Conservation (phyloP, 1,284 basidiomycete species). For the Serendipita sp. region DNA sequence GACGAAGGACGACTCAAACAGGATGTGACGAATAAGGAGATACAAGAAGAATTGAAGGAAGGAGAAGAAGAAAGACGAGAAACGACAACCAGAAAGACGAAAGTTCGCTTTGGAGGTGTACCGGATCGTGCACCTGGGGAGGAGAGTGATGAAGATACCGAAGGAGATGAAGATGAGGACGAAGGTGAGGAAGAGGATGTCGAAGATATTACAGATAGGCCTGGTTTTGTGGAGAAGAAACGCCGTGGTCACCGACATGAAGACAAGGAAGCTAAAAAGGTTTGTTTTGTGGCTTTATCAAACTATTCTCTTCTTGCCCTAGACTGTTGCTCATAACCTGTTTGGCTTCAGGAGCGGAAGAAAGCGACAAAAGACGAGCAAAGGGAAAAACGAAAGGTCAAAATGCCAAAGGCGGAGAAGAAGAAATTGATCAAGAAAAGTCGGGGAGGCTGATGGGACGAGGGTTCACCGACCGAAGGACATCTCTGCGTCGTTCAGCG, state of each 20-base stretch:
- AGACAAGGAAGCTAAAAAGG: constrained; percentile 86
- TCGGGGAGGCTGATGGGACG: not conserved
- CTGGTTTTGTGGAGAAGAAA: constrained; percentile 33
- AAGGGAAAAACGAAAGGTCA: constrained; percentile 75
- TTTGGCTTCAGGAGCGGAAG: constrained; percentile 59
- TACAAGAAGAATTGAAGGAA: too few species aligned
- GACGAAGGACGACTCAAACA: too few species aligned
- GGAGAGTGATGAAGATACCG: constrained; percentile 25
- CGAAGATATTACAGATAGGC: constrained; percentile 17
- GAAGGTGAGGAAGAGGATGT: constrained; percentile 17
- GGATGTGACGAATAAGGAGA: too few species aligned
- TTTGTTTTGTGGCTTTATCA: constrained; percentile 20
- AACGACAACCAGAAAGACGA: not conserved
- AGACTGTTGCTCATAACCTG: not conserved
- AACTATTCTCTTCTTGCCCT: not conserved
- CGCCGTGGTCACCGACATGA: constrained; percentile 81
- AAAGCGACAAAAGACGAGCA: constrained; percentile 76
- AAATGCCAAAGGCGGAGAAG: constrained; percentile 92
- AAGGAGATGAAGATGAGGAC: constrained; percentile 23
- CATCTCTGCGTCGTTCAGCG: too few species aligned
- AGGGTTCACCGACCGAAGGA: too few species aligned
- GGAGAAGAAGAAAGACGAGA: constrained; percentile 14
- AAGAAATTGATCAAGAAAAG: constrained; percentile 59
- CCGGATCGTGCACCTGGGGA: constrained; percentile 21
- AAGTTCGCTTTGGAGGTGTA: not conserved